These are phyloP conservation scores for Kluyveromyces starmeri DNA, from an alignment of 805 yeast genomes.

Conservation along the genomic window DNA sequence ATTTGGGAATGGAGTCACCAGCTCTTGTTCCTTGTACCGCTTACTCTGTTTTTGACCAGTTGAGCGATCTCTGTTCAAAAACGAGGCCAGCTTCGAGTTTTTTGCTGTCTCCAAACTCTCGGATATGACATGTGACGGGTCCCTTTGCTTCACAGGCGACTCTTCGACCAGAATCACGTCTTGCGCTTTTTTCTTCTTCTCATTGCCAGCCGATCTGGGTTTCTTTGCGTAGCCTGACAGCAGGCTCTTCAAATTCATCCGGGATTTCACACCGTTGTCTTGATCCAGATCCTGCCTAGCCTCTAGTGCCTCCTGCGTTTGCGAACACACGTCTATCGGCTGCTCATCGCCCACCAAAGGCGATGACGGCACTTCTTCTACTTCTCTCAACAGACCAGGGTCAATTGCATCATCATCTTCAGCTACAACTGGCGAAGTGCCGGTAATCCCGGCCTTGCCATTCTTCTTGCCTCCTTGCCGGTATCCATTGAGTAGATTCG, in stretches of 20 bases:
- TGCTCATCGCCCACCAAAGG: neutral
- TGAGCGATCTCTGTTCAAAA: slow-evolving; percentile 1
- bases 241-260: slow-evolving; percentile 1
- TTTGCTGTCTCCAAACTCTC: slow-evolving; percentile 2
- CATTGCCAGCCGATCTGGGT: neutral
- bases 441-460: too few relatives aligned
- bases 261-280: neutral
- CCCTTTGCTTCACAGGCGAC: neutral
- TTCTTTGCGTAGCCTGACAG: slow-evolving; percentile 5
- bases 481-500: slow-evolving; percentile 18
- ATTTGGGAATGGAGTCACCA: slow-evolving; percentile 18
- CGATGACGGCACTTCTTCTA: slow-evolving; percentile 1
- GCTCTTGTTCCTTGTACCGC: slow-evolving; percentile 12
- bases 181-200: neutral
- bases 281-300: neutral
- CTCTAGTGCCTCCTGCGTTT: neutral
- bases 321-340: neutral
- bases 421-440: neutral
- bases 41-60: neutral
- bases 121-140: neutral
- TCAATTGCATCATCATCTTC: slow-evolving; percentile 1
- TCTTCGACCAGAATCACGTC: slow-evolving; percentile 1
- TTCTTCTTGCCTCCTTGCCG: slow-evolving; percentile 7
- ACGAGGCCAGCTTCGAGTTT: slow-evolving; percentile 3
- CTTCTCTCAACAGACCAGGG: neutral